Conservation (phyloP, 768 basidiomycete species). For the Coprinopsis sp. region DNA sequence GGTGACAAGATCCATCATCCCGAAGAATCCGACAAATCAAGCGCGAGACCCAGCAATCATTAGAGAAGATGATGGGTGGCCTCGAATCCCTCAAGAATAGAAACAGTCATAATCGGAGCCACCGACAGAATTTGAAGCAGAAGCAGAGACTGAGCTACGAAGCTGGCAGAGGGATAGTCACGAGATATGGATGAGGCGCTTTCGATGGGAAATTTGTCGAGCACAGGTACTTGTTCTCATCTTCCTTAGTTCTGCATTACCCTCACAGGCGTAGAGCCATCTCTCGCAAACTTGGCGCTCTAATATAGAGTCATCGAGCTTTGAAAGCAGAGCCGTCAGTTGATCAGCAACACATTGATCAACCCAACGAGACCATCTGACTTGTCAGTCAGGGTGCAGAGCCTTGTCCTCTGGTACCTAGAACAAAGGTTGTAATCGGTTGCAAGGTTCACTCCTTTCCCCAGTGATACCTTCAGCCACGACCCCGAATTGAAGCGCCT, state of each 20-base stretch:
- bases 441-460: too few species aligned
- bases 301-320: neutral
- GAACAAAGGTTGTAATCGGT: too few species aligned
- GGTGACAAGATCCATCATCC: neutral
- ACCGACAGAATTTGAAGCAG: neutral
- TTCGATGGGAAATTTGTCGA: too few species aligned
- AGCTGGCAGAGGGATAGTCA: neutral
- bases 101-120: neutral
- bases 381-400: too few species aligned
- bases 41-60: neutral
- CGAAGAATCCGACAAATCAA: conserved; percentile 1
- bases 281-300: neutral
- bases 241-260: neutral
- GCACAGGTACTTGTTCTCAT: neutral
- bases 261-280: neutral
- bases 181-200: too few species aligned
- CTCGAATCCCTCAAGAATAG: neutral
- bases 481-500: too few species aligned
- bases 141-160: neutral
- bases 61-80: neutral
- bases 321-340: too few species aligned
- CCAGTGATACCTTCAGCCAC: too few species aligned
- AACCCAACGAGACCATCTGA: too few species aligned
- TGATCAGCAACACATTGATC: too few species aligned
- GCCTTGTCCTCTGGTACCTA: too few species aligned